Evolutionary conservation across 441 rosid species (phyloP), one percentile per base, ranked within the genome.

Genomic region (Caryocar brasiliense): DNA sequence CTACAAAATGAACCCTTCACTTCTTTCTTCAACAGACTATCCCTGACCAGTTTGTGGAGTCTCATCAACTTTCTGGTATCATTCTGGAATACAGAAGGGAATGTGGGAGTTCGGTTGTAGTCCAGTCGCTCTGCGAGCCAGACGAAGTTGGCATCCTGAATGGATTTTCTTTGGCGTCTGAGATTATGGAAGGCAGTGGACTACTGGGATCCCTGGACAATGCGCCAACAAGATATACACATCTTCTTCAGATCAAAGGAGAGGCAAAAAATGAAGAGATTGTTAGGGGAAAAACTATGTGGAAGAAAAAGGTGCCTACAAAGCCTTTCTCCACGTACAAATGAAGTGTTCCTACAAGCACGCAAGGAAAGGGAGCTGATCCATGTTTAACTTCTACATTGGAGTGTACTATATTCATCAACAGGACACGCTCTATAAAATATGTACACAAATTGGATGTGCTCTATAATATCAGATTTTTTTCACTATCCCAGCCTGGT

Each of bases 121-220:
- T 81, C 53, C 72, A 77, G 57, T 78, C 93, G 0, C 72, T 80
- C 7, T 68, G 87, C 18, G 68, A 81, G 14, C 83, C 82, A 0
- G 80, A 78, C 36, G 80, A 67, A 13, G 82, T 68, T 7, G 73
- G 61, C 15, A 66, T 63, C 47, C 56, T 74, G 19, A 61, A 64
- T 47, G 73, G 75, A n/a, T 65, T 71, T n/a, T 55, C 75, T 27
- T 43, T 78, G 41, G 63, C 79, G 41, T 58, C 79, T 6, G 72
- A 73, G 36, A 64, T 76, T 26, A 52, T 80, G 14, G 56, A 64
- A 27, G 82, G 79, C 7, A 70, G 58, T 20, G 79, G 80, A 18
- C 49, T 73, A 3, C 47, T 78, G 2, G 64, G 66, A 11, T 62
- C 83, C 8, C 45, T 53, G 17, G 66, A 69, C 1, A 70, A 54